Base-by-base conservation (phyloP, 2,329 filamentous ascomycete genomes). In the Colletotrichum sp. region DNA sequence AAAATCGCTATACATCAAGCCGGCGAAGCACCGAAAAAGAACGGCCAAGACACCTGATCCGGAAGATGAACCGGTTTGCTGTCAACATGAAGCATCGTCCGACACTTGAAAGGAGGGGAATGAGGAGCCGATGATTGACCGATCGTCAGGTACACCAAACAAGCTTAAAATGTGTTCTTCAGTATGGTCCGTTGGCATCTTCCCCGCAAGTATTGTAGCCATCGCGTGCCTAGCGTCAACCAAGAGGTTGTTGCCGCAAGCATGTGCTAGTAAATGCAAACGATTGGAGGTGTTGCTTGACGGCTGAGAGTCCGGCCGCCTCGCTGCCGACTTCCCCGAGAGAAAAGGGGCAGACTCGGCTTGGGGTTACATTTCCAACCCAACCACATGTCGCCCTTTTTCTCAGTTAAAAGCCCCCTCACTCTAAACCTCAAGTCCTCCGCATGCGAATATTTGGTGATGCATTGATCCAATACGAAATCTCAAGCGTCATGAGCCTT, bases 131-230 rank as follows among this genome's bases (percentile, higher is more conserved):
- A 67, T 32, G 63, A 57, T 63, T 18, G 55, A 57, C 52, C 28
- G 68, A 72, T 72, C 39, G 28, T 57, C 52, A 72, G 63, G 69
- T 26, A 57, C 72, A 44, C 26, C 15, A 75, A 72, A 68, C 69
- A 75, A 75, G 69, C 72, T 75, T 72, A 67, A 72, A 62, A n/a
- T 15, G 9, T 26, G 21, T 39, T 39, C 26, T 13, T 24, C 1
- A 49, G 15, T 28, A 32, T 28, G 16, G 44, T 44, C 24, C 10
- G 6, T 49, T 21, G 44, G 44, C 18, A 49, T 49, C 44, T 21
- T 49, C 44, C 44, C 44, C 44, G 44, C 18, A 49, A 49, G 18
- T 49, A 12, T 10, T 13, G 44, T 32, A 8, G 15, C 4, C 57
- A 21, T 60, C 57, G 26, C 26, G 16, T 32, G 26, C 15, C 26